These are phyloP conservation scores for Trichosporon ovoides DNA, from an alignment of 1,284 basidiomycete genomes.

Conservation along the genomic window DNA sequence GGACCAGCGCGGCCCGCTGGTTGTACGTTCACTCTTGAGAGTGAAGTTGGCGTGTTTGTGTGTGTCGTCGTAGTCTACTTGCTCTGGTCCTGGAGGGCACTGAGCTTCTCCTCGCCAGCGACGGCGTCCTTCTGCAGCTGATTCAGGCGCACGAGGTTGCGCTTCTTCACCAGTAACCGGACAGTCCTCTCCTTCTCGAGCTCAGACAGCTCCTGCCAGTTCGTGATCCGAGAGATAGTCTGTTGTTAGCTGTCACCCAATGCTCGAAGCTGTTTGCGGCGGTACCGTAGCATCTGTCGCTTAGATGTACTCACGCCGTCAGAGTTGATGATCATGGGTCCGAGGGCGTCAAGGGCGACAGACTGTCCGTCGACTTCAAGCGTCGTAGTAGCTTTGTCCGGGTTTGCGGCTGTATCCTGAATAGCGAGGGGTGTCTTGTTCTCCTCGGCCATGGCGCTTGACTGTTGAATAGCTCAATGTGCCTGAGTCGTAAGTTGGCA, in stretches of 20 bases:
- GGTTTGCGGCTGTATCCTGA: slow-evolving; percentile 8
- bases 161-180: slow-evolving; percentile 47
- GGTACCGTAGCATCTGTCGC: not conserved
- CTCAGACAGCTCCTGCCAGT: slow-evolving; percentile 44
- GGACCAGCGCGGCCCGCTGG: too few species aligned
- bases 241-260: slow-evolving; percentile 15
- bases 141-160: slow-evolving; percentile 43
- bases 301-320: slow-evolving; percentile 39
- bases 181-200: slow-evolving; percentile 47
- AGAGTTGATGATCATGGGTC: slow-evolving; percentile 48
- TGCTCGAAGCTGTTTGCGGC: not conserved
- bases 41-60: not conserved
- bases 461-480: not conserved
- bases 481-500: too few species aligned
- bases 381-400: slow-evolving; percentile 23
- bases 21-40: too few species aligned
- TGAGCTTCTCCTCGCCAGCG: slow-evolving; percentile 15
- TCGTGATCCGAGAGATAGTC: slow-evolving; percentile 47
- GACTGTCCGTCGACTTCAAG: slow-evolving; percentile 40
- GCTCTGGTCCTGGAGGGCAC: slow-evolving; percentile 14
- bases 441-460: slow-evolving; percentile 2
- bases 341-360: slow-evolving; percentile 44
- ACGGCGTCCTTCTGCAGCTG: slow-evolving; percentile 24
- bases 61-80: not conserved
- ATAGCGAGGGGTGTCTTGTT: slow-evolving; percentile 14